phyloP scores from a whole-genome alignment of 176 grass and related monocot genomes.

The Phragmites australis region DNA sequence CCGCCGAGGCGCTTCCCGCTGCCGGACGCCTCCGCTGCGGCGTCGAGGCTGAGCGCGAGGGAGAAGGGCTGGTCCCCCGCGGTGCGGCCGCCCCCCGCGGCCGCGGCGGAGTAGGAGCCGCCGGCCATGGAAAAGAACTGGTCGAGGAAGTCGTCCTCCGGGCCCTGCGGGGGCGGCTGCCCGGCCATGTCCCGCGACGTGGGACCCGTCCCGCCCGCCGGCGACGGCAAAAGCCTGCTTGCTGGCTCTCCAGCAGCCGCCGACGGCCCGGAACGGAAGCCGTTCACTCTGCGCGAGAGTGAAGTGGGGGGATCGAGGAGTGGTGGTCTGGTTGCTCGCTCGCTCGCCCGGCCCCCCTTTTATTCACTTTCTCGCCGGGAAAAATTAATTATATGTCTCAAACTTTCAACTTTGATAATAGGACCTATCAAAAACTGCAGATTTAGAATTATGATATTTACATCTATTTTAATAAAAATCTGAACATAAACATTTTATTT shows the following conservation, averaged over 20 bases:
- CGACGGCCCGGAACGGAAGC: conserved; percentile 11
- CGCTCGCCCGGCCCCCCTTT: conserved; percentile 26
- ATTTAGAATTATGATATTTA: too few species aligned
- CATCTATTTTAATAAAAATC: too few species aligned
- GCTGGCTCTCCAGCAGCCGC: conserved; percentile 7
- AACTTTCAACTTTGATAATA: too few species aligned
- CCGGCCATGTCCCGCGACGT: conserved; percentile 52
- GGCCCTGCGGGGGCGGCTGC: conserved; percentile 48
- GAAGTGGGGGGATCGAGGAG: conserved; percentile 30
- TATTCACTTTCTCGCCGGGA: conserved; percentile 4
- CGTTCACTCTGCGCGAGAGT: conserved; percentile 23
- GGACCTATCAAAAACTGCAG: too few species aligned
- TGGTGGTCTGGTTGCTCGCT: neutral
- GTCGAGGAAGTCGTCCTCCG: conserved; percentile 92
- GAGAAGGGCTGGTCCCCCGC: conserved; percentile 66
- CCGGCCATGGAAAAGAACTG: conserved; percentile 77
- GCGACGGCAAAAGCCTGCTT: neutral
- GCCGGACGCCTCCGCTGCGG: conserved; percentile 54
- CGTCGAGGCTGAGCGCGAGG: conserved; percentile 82
- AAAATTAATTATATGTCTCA: too few species aligned
- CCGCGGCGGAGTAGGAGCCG: conserved; percentile 35
- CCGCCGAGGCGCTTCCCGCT: conserved; percentile 61
- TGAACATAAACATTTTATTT: too few species aligned
- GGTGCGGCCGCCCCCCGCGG: conserved; percentile 29
- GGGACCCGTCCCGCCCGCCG: too few species aligned